Evolutionary conservation across 2,329 filamentous ascomycete genomes (phyloP).

Genomic region (Orbilia ellipsospora): DNA sequence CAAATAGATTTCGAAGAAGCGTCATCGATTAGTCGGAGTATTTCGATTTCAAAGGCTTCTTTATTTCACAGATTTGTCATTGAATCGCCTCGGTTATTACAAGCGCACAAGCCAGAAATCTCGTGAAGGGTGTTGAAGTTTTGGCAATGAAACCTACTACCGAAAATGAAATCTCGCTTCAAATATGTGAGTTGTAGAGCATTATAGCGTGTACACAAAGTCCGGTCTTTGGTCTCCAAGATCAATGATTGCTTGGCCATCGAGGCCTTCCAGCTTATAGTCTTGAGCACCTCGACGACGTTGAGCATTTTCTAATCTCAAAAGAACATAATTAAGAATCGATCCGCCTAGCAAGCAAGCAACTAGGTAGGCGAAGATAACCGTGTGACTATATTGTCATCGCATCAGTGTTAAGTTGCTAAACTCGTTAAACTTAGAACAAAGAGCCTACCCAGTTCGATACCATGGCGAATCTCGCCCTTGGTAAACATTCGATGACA

Average conservation of each 20-base stretch:
- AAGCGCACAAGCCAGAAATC: too few species aligned
- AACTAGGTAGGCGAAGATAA: constrained; percentile 78
- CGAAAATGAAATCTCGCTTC: too few species aligned
- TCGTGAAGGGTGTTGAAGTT: too few species aligned
- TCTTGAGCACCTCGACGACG: constrained; percentile 74
- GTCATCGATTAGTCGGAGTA: too few species aligned
- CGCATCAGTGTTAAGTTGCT: neutral
- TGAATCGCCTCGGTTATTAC: too few species aligned
- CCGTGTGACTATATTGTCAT: constrained; percentile 71
- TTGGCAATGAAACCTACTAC: too few species aligned
- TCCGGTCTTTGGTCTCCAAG: constrained; percentile 66
- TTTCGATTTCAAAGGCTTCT: too few species aligned
- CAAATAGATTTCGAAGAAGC: too few species aligned
- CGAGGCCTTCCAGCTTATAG: constrained; percentile 73
- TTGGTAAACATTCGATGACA: constrained; percentile 64
- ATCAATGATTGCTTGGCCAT: constrained; percentile 70
- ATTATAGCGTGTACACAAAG: constrained; percentile 46
- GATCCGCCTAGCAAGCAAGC: constrained; percentile 77
- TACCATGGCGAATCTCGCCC: constrained; percentile 45
- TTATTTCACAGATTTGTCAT: too few species aligned
- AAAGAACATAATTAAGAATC: constrained; percentile 71
- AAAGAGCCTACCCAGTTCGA: constrained; percentile 36
- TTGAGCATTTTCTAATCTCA: constrained; percentile 76
- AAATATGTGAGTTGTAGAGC: too few species aligned
- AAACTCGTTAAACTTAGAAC: neutral